Conservation (phyloP, 768 basidiomycete genomes). For the Cystobasidium ongulense region DNA sequence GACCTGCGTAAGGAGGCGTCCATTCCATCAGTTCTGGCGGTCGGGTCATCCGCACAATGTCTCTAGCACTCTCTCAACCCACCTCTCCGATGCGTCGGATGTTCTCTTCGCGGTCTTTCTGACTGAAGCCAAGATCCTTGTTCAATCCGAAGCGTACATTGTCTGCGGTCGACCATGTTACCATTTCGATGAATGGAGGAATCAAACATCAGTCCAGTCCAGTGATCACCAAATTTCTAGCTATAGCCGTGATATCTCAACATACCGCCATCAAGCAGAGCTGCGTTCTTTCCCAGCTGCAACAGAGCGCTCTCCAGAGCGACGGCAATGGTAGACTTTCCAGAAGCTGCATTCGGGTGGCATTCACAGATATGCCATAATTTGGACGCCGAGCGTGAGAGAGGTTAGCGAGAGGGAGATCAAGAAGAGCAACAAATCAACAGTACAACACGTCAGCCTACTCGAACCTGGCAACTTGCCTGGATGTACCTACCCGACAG, state of each 20-base stretch:
- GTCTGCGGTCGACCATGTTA: no score
- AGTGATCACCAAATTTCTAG: no score
- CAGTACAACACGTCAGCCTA: no score
- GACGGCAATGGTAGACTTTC: constrained; percentile 89
- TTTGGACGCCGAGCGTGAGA: no score
- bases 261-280: constrained; percentile 93
- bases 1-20: constrained; percentile 54
- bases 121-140: constrained; percentile 90
- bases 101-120: constrained; percentile 84
- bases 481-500: constrained; percentile 52
- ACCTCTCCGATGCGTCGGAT: constrained; percentile 96
- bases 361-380: background rate
- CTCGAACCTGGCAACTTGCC: no score
- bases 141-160: constrained; percentile 92
- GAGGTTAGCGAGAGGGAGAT: no score
- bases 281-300: constrained; percentile 72
- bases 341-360: constrained; percentile 34
- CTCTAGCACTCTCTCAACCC: background rate
- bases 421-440: no score
- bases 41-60: background rate
- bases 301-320: constrained; percentile 93
- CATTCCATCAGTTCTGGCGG: background rate
- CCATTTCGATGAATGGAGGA: no score
- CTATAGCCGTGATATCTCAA: background rate
- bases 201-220: no score